Base-by-base conservation (phyloP, 2,329 filamentous ascomycete species). In the Trichoderma harzianum region DNA sequence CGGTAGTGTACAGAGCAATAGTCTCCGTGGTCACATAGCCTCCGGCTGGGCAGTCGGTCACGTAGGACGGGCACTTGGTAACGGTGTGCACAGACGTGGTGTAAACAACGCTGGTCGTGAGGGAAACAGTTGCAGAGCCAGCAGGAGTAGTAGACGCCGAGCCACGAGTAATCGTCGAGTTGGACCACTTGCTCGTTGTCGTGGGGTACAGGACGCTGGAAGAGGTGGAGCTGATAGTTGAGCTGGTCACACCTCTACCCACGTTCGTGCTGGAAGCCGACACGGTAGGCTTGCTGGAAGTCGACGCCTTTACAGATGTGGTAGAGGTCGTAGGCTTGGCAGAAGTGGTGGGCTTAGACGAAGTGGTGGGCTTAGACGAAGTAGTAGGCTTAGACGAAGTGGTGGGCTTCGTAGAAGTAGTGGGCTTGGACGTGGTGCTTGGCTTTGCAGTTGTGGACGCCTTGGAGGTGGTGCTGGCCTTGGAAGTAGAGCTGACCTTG, bases 21-120 rank as follows among this genome's bases (percentile, higher is more conserved):
- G 78, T 78, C 74, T 83, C 79, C 3, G 84, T 85, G 18, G 80
- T 81, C 43, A 84, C 78, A 39, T 79, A 76, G 43, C 78, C 75
- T 39, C 76, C 76, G 1, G 73, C 78, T 12, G 82, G 81, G 76
- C 82, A 84, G 79, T 82, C 76, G 39, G 76, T 77, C 4, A 84
- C 78, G 18, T 77, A 76, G 18, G 87, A 81, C 62, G 83, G 84
- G 79, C 88, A 90, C 53, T 85, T 85, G 76, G 85, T 89, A 79
- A 89, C 82, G 74, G 88, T 90, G 74, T 86, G 83, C 74, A 88
- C 77, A 16, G 74, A 74, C 21, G 81, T 84, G 65, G 80, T 80
- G 76, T 79, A 83, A 67, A 84, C 78, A n/a, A 81, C 82, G 69
- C 80, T 83, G 32, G 81, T 82, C 34, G 76, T 77, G 68, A 77